Base-by-base conservation (phyloP, 2,329 filamentous ascomycete genomes). In the Sporothrix phasma region DNA sequence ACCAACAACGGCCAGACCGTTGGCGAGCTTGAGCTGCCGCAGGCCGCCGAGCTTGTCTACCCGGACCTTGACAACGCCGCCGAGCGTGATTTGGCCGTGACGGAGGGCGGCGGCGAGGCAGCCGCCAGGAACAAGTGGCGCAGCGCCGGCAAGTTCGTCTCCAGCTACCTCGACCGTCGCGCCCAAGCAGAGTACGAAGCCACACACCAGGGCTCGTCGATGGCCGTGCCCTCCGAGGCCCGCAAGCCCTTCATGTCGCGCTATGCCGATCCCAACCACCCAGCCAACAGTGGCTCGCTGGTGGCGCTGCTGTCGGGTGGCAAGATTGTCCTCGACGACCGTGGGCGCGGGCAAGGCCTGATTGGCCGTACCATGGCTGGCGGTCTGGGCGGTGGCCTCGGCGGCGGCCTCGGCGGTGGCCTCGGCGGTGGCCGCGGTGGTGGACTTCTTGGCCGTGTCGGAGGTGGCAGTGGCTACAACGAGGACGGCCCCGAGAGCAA, bases 231-330 rank as follows among this genome's bases (percentile, higher is more conserved):
- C 66, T 66, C 67, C 69, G 71, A 65, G 69, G 69, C 46, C 2
- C 68, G 67, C 7, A 66, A 72, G 61, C 70, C 72, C 0, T 82
- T 82, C 67, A 71, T 73, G 0, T 81, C 78, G 4, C 74, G 79
- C 24, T 81, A 78, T 67, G 76, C 77, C 7, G 80, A 84, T 66
- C 81, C 81, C 0, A 80, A 76, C 65, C 77, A 83, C 66, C 75
- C 80, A 0, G 79, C 77, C 37, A 80, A 77, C 67, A 80, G 74
- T 31, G 81, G 81, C 2, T 76, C 75, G 6, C 70, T 81, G 8
- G 68, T 81, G 3, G 73, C 76, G 0, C 69, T 83, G 2, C 66
- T 81, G 1, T 80, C 76, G 0, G 81, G 80, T 1, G 80, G 80
- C 0, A 69, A 71, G 5, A 49, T 79, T 43, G 54, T 43, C 3